Base-by-base conservation (phyloP, 495 filamentous ascomycete genomes). In the Aspergillus incahuasiensis region DNA sequence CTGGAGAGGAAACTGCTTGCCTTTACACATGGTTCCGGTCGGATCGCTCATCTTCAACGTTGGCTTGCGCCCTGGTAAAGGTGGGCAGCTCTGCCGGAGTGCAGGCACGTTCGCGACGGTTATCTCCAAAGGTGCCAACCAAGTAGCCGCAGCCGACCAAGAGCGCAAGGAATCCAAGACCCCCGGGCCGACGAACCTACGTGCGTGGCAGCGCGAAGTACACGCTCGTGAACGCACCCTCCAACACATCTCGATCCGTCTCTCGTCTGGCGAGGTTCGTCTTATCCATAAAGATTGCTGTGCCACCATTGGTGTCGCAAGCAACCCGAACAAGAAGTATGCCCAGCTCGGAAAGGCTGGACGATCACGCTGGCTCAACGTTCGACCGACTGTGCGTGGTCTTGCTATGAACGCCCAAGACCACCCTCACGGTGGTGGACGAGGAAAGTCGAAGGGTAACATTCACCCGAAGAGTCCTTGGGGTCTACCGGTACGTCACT, bases 371-470 rank as follows among this genome's bases (percentile, higher is more conserved):
- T 97, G 91, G 92, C 70, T 96, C 59, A 91, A 91, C 55, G 95
- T 96, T 63, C 76, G 94, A 56, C 94, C 94, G 0, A 96, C 94
- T 6, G 94, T 98, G 32, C 82, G 94, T 74, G 94, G 94, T 85
- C 70, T 98, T 63, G 94, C 94, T 18, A 98, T 98, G 94, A 98
- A 98, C 72, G 91, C 92, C 56, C 82, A 76, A 57, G 95, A 98
- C 61, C 94, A 98, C 82, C 92, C 94, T 62, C 94, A 98, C 73
- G 94, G 94, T 81, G 94, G 94, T 86, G 94, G 94, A 68, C 81
- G 95, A 77, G 94, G 94, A 68, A 98, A 98, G 77, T 95, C 90
- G 21, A 97, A 98, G 87, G 92, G 94, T 80, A 97, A 97, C 70
- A 81, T 89, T 53, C 77, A 94, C 68, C 92, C 95, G 42, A 89